Evolutionary conservation across 768 basidiomycete genomes (phyloP), one percentile per base, ranked within the genome.

Genomic region (Daedaleopsis sinensis): DNA sequence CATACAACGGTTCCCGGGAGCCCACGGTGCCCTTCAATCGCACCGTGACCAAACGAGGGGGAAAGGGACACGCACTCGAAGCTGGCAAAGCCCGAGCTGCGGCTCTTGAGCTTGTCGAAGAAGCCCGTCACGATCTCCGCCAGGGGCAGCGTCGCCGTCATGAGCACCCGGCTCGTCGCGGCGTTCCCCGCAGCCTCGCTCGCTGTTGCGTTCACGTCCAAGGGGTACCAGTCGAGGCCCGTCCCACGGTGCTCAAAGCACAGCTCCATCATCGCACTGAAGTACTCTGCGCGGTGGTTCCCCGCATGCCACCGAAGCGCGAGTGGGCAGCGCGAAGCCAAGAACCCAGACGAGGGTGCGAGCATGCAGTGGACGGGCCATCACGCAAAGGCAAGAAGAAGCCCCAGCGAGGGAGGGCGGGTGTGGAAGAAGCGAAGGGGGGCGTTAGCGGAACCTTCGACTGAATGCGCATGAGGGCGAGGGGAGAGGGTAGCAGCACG

Each of bases 191-290:
- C 47, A 27, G 8, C 73, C 16, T 78, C 77, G 38, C 82, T 80
- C 15, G 42, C 39, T 6, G 23, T 6, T 10, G 49, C 62, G 15
- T 27, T 32, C 19, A 37, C 62, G 55, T 96, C 94, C 19, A 98
- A 80, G 70, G 96, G 94, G 36, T 84, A 84, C 75, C 96, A 90
- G 42, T 95, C 90, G 55, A 96, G 74, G 50, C 93, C 85, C 57
- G 89, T 85, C 2, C 89, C 96, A 50, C 97, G 86, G 70, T 92
- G 93, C 5, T 84, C 80, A 72, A 87, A 91, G 71, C 95, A 97
- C 1, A 98, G 82, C 43, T 93, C 91, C 90, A 98, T 96, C 90
- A 99, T 95, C 48, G 91, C 90, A 9, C 96, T 96, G 37, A 97
- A 87, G 71, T 94, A 96, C 63, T 93, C 94, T 94, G 66, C 43